Base-by-base conservation (phyloP, 2,329 filamentous ascomycete species). In the Colletotrichum tamarilloi region DNA sequence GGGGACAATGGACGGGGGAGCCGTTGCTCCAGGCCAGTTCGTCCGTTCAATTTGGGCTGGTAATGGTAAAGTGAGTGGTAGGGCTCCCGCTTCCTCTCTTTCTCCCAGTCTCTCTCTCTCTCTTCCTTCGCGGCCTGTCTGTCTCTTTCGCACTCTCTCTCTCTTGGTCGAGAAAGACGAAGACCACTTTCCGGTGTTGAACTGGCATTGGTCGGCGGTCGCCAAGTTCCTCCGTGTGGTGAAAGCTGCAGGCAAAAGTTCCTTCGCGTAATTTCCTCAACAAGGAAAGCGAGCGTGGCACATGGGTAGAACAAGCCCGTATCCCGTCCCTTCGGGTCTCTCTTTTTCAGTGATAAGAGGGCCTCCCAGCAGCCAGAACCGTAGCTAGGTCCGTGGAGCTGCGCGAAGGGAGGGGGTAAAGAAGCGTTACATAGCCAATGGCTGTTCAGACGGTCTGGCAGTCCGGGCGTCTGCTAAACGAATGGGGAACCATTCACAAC, bases 181-280 rank as follows among this genome's bases (percentile, higher is more conserved):
- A 60, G 68, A 67, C 67, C 68, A 75, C 68, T 67, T 68, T 63
- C 55, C 69, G 74, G 32, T 55, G 59, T 71, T 63, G 72, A 56
- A 62, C 55, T 62, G 62, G 73, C 68, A 76, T 75, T 67, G 79
- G 79, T 74, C 75, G 75, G 72, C 63, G 78, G 76, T 77, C 74
- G 79, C 78, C 81, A 82, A 82, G 81, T 77, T 78, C 79, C 79
- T 77, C 76, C 79, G 76, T 57, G 62, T 74, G 62, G 78, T 77
- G 78, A 78, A 78, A 78, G 80, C 78, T 77, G 78, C 78, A 78
- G 80, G 81, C 82, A 83, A 83, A 83, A 84, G 82, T 83, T 81
- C 81, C 82, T 75, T 83, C 78, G 81, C 78, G 78, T 80, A 82
- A 77, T 63, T 80, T 81, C 77, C 80, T 80, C 67, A 77, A 77